Percentiles rank a stretch among this genome's conserved stretches.
phyloP scores from a whole-genome alignment of 2,329 filamentous ascomycete species.

The Neoarthrinium moseri region DNA sequence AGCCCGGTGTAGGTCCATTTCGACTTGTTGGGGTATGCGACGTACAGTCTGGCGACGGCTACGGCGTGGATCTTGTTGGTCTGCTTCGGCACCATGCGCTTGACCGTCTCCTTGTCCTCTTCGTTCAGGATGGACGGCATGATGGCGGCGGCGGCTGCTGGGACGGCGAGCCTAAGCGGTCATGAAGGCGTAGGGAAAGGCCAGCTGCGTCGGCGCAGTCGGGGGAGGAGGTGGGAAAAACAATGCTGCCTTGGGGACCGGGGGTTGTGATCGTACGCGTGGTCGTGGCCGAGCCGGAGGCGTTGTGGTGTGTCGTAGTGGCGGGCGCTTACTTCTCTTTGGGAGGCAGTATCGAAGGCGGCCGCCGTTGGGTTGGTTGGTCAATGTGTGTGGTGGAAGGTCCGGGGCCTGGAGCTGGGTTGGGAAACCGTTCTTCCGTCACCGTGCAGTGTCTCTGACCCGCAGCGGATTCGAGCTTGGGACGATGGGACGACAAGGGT shows the following conservation, averaged over 20 bases:
- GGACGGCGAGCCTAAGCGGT: conserved; percentile 11
- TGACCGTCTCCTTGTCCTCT: conserved; percentile 94
- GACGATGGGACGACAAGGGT: conserved; percentile 1
- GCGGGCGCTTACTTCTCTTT: conserved; percentile 8
- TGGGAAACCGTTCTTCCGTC: conserved; percentile 3
- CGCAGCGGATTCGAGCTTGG: too few relatives aligned
- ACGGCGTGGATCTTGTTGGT: conserved; percentile 97
- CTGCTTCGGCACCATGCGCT: conserved; percentile 88
- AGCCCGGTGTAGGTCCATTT: conserved; percentile 94
- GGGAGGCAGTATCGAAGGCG: background rate
- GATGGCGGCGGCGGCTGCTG: conserved; percentile 23
- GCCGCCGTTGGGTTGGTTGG: conserved; percentile 3
- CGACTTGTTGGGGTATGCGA: conserved; percentile 81
- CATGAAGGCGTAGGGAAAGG: conserved; percentile 4
- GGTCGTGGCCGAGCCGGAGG: conserved; percentile 6
- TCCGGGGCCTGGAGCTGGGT: background rate
- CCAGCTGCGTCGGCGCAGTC: too few relatives aligned
- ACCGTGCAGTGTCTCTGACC: conserved; percentile 8
- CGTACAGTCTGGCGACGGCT: conserved; percentile 88
- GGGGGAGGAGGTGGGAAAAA: background rate
- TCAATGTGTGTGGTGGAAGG: background rate
- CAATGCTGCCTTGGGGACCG: conserved; percentile 9
- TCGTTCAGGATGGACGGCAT: conserved; percentile 76
- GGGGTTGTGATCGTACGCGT: conserved; percentile 7
- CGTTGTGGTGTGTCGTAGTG: conserved; percentile 6